Base-by-base conservation (phyloP, 1,284 basidiomycete genomes). In the Rhodofomes roseus region DNA sequence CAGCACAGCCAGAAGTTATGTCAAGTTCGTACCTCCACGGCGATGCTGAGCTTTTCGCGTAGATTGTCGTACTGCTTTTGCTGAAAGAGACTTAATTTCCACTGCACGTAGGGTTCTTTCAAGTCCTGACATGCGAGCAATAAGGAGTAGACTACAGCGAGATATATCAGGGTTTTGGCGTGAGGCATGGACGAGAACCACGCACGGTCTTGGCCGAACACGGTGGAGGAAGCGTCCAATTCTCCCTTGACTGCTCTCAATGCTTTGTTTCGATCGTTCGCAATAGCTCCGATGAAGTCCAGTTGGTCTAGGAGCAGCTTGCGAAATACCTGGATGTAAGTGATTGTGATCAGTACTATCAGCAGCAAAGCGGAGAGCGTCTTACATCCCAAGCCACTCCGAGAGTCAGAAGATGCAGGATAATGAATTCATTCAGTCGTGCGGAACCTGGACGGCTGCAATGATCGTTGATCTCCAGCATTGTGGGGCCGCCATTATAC, bases 71-170 rank as follows among this genome's bases (percentile, higher is more conserved):
- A 65, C 31, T 68, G 66, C 0, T 8, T 25, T 37, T 52, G 57
- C 55, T 68, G 66, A 50, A 63, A 68, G 4, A 29, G 23, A 12
- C 52, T 58, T 11, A 68, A 54, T 11, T 54, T 57, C n/a, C 55
- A 55, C 40, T 54, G 46, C 23, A 66, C 58, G 27, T 61, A 52
- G 1, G 66, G 66, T 55, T 68, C 66, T 1, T 51, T 52, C 4
- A 68, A 57, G 25, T 65, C 62, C 4, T 68, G 65, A 22, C 60
- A 57, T 0, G 66, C 66, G 14, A 68, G 58, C 6, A 68, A 53
- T 54, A 68, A 56, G 1, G 59, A 51, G 23, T 63, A 66, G 4
- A 68, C 66, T 67, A 16, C 8, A 39, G 8, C 9, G 18, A 18
- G 46, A 23, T 12, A 1, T 25, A 29, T 40, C 5, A 31, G 14